phyloP scores from a whole-genome alignment of 2,329 filamentous ascomycete species.

The Fusarium sp. region DNA sequence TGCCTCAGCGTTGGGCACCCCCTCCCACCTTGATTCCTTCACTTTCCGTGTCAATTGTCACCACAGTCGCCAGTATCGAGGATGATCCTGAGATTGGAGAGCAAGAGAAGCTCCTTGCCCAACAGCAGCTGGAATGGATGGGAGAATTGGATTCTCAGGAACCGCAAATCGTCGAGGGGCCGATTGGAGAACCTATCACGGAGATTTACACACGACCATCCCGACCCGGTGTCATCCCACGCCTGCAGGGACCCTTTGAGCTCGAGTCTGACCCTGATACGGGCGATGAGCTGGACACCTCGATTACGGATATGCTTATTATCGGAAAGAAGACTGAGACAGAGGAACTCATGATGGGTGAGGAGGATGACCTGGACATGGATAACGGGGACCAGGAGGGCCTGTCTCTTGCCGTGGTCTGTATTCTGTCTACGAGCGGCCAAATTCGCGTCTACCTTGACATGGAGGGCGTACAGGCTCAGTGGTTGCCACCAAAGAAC shows the following conservation, averaged over 20 bases:
- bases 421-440: constrained; percentile 70
- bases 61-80: constrained; percentile 74
- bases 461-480: constrained; percentile 71
- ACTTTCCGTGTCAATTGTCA: constrained; percentile 83
- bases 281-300: constrained; percentile 68
- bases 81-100: constrained; percentile 67
- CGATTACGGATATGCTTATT: constrained; percentile 71
- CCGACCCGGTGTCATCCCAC: constrained; percentile 68
- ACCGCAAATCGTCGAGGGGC: constrained; percentile 64
- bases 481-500: constrained; percentile 71
- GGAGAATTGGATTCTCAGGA: constrained; percentile 73
- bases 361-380: constrained; percentile 70
- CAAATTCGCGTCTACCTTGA: constrained; percentile 73
- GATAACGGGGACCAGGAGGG: constrained; percentile 70
- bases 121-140: constrained; percentile 77
- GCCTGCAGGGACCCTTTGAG: constrained; percentile 72
- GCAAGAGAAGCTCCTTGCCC: constrained; percentile 66
- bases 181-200: constrained; percentile 59
- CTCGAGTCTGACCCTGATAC: constrained; percentile 66
- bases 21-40: constrained; percentile 83
- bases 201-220: constrained; percentile 70
- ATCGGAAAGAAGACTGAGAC: constrained; percentile 73
- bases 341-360: constrained; percentile 71
- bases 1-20: constrained; percentile 88
- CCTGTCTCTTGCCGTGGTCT: constrained; percentile 69